phyloP scores from a whole-genome alignment of 495 filamentous ascomycete species.

The Talaromyces adpressus region DNA sequence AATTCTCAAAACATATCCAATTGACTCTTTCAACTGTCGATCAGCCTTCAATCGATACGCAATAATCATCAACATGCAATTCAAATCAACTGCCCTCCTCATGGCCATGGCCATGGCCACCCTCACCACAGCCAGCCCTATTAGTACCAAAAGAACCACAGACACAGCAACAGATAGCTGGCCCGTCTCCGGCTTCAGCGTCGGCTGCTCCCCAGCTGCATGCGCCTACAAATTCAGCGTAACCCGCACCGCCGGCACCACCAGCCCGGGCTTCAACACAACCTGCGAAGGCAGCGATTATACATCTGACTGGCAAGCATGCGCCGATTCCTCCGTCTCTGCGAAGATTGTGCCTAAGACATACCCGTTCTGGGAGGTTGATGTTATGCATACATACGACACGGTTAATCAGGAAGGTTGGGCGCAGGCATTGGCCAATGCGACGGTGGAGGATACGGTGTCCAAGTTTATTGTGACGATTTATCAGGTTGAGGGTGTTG shows the following conservation, averaged over 20 bases:
- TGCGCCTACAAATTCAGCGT: constrained; percentile 34
- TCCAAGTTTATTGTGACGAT: constrained; percentile 16
- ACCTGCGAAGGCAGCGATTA: constrained; percentile 27
- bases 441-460: constrained; percentile 11
- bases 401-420: constrained; percentile 13
- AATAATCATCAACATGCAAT: neutral
- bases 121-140: constrained; percentile 16
- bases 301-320: constrained; percentile 17
- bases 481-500: constrained; percentile 2
- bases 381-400: constrained; percentile 28
- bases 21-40: neutral
- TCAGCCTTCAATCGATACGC: neutral
- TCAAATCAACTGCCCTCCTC: constrained; percentile 16
- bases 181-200: constrained; percentile 26
- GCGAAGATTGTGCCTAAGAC: constrained; percentile 17
- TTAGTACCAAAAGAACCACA: constrained; percentile 11
- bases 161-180: constrained; percentile 23
- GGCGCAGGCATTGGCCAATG: constrained; percentile 16
- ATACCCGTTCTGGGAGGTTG: constrained; percentile 27
- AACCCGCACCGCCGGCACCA: constrained; percentile 15
- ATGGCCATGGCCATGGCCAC: constrained; percentile 20
- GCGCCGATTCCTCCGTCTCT: constrained; percentile 21
- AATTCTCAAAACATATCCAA: neutral
- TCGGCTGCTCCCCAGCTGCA: constrained; percentile 28
- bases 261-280: constrained; percentile 35